These are phyloP conservation scores for Microsporum audouinii DNA, from an alignment of 2,329 filamentous ascomycete species.

Conservation along the genomic window DNA sequence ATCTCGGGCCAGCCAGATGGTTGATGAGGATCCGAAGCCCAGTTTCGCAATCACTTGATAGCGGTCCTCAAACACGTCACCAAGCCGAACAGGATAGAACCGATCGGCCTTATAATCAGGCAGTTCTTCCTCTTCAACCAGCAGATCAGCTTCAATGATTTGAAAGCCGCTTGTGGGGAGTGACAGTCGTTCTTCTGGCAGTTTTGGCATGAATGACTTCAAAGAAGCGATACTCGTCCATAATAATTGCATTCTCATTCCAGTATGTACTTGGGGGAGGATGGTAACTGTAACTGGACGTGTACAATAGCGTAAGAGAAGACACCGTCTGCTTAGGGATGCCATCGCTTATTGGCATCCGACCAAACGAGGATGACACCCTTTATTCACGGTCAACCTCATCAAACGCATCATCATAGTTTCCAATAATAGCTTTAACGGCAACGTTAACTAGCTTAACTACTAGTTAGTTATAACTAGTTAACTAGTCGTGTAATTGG, in stretches of 20 bases:
- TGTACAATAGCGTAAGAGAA: background rate
- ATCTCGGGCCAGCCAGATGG: slow-evolving; percentile 22
- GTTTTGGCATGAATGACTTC: background rate
- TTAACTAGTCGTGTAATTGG: no score
- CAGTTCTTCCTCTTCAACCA: slow-evolving; percentile 19
- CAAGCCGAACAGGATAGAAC: slow-evolving; percentile 21
- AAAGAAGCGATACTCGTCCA: background rate
- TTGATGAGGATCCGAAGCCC: slow-evolving; percentile 23
- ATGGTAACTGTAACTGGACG: background rate
- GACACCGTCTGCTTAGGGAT: background rate
- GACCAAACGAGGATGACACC: background rate
- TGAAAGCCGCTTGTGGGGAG: slow-evolving; percentile 12
- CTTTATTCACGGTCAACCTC: background rate
- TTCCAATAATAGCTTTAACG: no score
- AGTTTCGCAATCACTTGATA: slow-evolving; percentile 23
- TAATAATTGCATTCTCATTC: background rate
- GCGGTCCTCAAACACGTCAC: slow-evolving; percentile 19
- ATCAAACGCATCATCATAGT: no score
- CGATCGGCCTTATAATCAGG: slow-evolving; percentile 17
- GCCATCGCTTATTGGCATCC: background rate
- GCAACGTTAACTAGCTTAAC: no score
- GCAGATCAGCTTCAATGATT: slow-evolving; percentile 11
- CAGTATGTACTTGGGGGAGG: background rate
- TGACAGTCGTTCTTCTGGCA: slow-evolving; percentile 4
- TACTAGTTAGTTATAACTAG: no score